Percentiles rank a stretch among this genome's conserved stretches.
phyloP scores from a whole-genome alignment of 805 yeast species.

The Cyberlindnera xylosilytica region DNA sequence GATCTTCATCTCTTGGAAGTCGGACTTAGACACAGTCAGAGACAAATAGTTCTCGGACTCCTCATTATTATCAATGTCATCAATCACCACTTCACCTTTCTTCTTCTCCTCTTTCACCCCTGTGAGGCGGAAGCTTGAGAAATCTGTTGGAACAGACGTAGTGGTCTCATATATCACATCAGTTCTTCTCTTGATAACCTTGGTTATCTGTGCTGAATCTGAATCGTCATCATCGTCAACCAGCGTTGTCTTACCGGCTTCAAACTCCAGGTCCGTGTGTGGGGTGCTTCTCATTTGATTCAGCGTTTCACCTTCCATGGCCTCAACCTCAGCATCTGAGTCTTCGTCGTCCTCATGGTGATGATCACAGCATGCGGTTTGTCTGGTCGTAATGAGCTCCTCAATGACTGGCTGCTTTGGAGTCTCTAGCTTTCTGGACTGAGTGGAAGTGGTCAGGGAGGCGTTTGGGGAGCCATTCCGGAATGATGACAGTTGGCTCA shows the following conservation, averaged over 20 bases:
- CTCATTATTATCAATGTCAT: constrained; percentile 42
- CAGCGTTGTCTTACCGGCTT: background rate
- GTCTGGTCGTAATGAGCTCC: background rate
- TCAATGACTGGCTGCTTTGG: background rate
- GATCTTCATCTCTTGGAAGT: constrained; percentile 70
- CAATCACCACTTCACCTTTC: constrained; percentile 22
- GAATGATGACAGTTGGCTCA: constrained; percentile 13
- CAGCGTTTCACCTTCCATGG: background rate
- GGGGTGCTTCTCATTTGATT: constrained; percentile 4
- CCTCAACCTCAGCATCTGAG: background rate
- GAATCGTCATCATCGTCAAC: background rate
- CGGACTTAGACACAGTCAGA: constrained; percentile 62
- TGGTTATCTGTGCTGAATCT: constrained; percentile 15
- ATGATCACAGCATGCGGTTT: constrained; percentile 7
- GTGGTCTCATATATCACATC: constrained; percentile 12
- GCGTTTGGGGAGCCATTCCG: constrained; percentile 6
- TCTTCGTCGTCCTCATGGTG: constrained; percentile 1
- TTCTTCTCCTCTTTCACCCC: background rate
- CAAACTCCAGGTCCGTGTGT: constrained; percentile 2
- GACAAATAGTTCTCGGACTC: constrained; percentile 59
- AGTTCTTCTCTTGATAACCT: constrained; percentile 11
- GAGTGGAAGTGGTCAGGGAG: background rate
- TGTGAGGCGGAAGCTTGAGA: background rate
- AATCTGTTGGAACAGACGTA: constrained; percentile 3
- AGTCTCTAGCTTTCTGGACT: background rate